These are phyloP conservation scores for Teratosphaeria epicoccoides DNA, from an alignment of 2,329 filamentous ascomycete species.

Conservation along the genomic window DNA sequence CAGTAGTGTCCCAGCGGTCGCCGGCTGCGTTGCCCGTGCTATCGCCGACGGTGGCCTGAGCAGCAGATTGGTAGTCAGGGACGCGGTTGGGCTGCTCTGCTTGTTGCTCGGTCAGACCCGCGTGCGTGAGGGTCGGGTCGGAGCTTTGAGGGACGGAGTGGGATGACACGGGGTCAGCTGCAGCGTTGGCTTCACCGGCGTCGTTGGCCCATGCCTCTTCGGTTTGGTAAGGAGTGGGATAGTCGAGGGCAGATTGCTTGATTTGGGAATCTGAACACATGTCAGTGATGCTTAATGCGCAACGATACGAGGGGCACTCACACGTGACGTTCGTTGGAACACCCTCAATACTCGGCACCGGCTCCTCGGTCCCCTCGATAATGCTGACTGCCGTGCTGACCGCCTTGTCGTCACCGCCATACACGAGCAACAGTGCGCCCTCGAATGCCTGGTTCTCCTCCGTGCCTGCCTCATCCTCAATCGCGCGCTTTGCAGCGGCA, in stretches of 20 bases:
- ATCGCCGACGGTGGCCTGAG: conserved; percentile 25
- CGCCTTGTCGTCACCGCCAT: conserved; percentile 64
- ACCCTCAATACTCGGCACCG: conserved; percentile 53
- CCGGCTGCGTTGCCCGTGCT: conserved; percentile 44
- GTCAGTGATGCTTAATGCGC: neutral
- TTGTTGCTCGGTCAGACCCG: conserved; percentile 57
- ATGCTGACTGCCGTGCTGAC: conserved; percentile 68
- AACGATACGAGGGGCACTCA: conserved; percentile 34
- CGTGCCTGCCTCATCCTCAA: conserved; percentile 54
- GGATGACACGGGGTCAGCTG: conserved; percentile 10
- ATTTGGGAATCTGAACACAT: conserved; percentile 23
- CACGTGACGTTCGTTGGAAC: conserved; percentile 60
- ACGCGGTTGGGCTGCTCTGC: conserved; percentile 27
- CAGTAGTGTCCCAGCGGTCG: conserved; percentile 53
- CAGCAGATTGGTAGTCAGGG: conserved; percentile 5
- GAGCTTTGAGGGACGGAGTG: conserved; percentile 28
- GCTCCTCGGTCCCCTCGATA: conserved; percentile 60
- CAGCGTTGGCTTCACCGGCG: conserved; percentile 34
- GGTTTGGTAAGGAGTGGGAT: conserved; percentile 43
- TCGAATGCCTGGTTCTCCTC: conserved; percentile 75
- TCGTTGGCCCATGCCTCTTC: conserved; percentile 42
- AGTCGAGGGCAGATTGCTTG: conserved; percentile 32
- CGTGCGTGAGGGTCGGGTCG: conserved; percentile 58
- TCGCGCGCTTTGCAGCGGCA: conserved; percentile 62
- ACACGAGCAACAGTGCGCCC: conserved; percentile 66